Evolutionary conservation across 1,284 basidiomycete species (phyloP), one percentile per base, ranked within the genome.

Genomic region (Bondarzewia mesenterica): DNA sequence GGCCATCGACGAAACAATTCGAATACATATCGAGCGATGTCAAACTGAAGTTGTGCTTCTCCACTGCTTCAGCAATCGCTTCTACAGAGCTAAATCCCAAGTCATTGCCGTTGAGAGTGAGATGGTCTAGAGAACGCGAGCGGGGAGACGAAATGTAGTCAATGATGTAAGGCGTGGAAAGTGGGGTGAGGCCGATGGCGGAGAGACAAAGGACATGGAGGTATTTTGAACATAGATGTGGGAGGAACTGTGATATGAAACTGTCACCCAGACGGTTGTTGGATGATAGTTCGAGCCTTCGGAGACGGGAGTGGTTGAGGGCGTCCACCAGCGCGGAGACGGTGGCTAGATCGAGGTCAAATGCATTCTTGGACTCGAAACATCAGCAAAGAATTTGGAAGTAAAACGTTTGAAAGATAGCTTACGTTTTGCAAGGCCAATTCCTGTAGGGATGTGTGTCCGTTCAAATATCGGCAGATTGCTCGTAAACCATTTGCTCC

Each of bases 371-470:
- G 50, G 7, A 40, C 21, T 15, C 16, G 16, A 23, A 39, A 49
- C 44, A 29, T 3, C 23, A 43, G 21, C 14, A 16, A n/a, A 22
- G 27, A 47, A 50, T 46, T 42, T 43, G 44, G 16, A n/a, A 10
- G 44, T 35, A 25, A 2, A 15, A 32, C 51, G 18, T 53, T 44
- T 42, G 20, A 41, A 23, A 27, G 23, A n/a, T 14, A 12, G 69
- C 78, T 58, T 55, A 85, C 83, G 54, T 76, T 72, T 58, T 78
- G 74, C 7, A 85, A 59, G 56, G 72, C 75, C 14, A 86, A 57
- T 42, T 65, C 66, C 52, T 62, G 70, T 45, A 85, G 56, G 14
- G 58, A 56, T 4, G 59, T 58, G 54, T 80, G 82, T 18, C 66
- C 67, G 43, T 66, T 60, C 40, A 85, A 50, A 57, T 80, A 85